Evolutionary conservation across 768 basidiomycete genomes (phyloP).

Genomic region (Lenzites betulinus): DNA sequence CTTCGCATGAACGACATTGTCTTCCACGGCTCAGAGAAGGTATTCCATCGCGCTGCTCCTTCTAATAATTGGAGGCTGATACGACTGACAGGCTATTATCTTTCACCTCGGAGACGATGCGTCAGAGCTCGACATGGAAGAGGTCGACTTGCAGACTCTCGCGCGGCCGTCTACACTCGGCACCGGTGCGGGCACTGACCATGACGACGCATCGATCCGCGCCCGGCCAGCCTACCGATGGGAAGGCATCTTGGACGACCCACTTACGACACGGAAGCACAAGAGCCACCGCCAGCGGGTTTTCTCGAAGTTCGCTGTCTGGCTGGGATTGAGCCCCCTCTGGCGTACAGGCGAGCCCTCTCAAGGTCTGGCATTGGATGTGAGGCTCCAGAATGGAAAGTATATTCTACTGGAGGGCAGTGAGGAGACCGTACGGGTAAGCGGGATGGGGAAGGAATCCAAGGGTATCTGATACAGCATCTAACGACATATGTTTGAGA

Average conservation of each 20-base stretch:
- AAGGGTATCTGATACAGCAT: neutral
- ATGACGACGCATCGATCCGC: constrained; percentile 61
- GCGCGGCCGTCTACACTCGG: constrained; percentile 56
- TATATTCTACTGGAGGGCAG: constrained; percentile 49
- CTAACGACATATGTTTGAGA: neutral
- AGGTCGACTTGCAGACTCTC: constrained; percentile 56
- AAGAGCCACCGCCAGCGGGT: constrained; percentile 41
- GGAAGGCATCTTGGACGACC: constrained; percentile 68
- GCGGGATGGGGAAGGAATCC: neutral
- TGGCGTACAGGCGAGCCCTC: constrained; percentile 57
- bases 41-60: constrained; percentile 24
- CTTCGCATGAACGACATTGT: constrained; percentile 68
- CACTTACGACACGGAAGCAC: constrained; percentile 40
- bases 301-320: constrained; percentile 57
- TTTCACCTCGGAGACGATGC: constrained; percentile 62
- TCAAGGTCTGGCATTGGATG: constrained; percentile 61
- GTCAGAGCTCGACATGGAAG: constrained; percentile 61
- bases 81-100: constrained; percentile 50
- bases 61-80: neutral
- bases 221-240: constrained; percentile 65
- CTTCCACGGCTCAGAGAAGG: constrained; percentile 53
- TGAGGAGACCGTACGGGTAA: neutral
- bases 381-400: constrained; percentile 54
- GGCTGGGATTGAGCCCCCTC: constrained; percentile 67
- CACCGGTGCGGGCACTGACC: constrained; percentile 71